Evolutionary conservation across 805 yeast genomes (phyloP), one percentile per base, ranked within the genome.

Genomic region (Peterozyma xylosa): DNA sequence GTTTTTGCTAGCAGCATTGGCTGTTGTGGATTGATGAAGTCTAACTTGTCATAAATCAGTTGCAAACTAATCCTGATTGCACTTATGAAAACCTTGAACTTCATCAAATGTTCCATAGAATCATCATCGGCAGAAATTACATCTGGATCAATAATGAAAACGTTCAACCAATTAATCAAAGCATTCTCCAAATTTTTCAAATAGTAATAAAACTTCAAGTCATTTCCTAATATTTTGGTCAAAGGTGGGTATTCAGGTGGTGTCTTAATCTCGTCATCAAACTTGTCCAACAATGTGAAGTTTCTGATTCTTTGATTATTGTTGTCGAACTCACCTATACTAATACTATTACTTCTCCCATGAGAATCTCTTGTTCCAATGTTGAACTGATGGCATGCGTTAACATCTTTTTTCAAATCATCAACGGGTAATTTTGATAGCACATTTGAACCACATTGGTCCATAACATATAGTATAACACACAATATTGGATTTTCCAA

Each of bases 401-500:
- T n/a, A 35, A 44, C 33, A 42, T 46, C 21, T 18, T n/a, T n/a
- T 13, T 33, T 17, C 15, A 35, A 11, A 11, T 38, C 42, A 13
- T 32, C 14, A 13, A 13, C 34, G 18, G 43, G 43, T 29, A 37
- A 38, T n/a, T 45, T 41, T 11, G 47, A 45, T 14, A 41, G 35
- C 14, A 45, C 47, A 34, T 49, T 48, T 13, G 52, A 41, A 9
- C 64, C 64, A 17, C 57, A 44, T 41, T 59, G 59, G 45, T 52
- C 53, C 35, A 59, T 50, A 9, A 57, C 49, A 41, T 50, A 59
- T 30, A 59, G 48, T 9, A 59, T 53, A 14, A 58, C 62, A 3
- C 60, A 53, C 11, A 59, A 43, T 2, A 59, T 58, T 11, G 55
- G 53, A 38, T 58, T 54, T 43, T 59, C 62, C 39, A 45, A 45